Evolutionary conservation across 352 stramenopile genomes (phyloP).

Genomic region (Pythium sukuiense): DNA sequence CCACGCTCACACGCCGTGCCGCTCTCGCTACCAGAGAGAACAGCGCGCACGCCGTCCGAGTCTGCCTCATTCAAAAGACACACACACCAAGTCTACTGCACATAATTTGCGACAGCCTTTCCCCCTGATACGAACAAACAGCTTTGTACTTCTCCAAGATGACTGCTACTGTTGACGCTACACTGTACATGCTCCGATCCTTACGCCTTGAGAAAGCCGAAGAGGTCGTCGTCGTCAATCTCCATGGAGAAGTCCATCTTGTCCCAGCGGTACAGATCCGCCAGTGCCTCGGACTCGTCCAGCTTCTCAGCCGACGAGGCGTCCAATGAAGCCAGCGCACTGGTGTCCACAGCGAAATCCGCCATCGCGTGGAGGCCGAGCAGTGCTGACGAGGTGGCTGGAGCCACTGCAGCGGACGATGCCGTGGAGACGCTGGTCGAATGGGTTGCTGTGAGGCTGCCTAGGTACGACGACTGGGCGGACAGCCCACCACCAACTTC

Average conservation of each 20-base stretch:
- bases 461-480: not conserved
- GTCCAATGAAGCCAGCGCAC: constrained; percentile 29
- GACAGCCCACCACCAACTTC: not conserved
- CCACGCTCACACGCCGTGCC: not conserved
- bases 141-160: too few species aligned
- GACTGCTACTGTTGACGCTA: not conserved
- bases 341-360: constrained; percentile 14
- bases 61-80: not conserved
- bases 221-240: constrained; percentile 85
- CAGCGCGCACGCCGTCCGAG: not conserved
- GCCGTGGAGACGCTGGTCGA: constrained; percentile 3
- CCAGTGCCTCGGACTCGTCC: constrained; percentile 51
- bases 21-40: not conserved
- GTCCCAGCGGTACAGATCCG: constrained; percentile 74
- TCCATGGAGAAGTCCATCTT: constrained; percentile 82
- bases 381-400: constrained; percentile 18
- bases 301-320: constrained; percentile 22
- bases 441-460: not conserved
- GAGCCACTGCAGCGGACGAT: constrained; percentile 21
- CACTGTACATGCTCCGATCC: not conserved
- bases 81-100: too few species aligned
- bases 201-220: constrained; percentile 84
- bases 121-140: too few species aligned
- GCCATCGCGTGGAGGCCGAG: constrained; percentile 12
- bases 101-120: too few species aligned